Base-by-base conservation (phyloP, 441 rosid genomes). In the Erysimum cheiri region DNA sequence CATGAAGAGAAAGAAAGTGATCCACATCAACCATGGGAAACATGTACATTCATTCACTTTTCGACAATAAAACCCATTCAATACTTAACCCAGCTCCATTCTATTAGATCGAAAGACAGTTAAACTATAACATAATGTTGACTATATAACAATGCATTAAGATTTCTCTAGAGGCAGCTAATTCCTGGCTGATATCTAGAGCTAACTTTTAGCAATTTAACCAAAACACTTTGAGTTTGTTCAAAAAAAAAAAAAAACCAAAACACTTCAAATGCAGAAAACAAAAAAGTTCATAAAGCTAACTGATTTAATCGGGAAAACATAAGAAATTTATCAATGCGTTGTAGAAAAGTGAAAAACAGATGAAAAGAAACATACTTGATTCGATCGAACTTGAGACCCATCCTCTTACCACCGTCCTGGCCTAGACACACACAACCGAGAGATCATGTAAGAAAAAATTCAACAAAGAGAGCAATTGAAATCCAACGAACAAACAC, bases 371-470 rank as follows among this genome's bases (percentile, higher is more conserved):
- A 32, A 26, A 65, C 87, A 84, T 85, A 90, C 94, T 88, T 85
- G 8, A 88, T 85, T 71, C 90, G 83, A 24, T 88, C 90, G 33
- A 91, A 91, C 69, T 87, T 88, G 29, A 87, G 88, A 69, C 97
- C 95, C 92, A 88, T 85, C 47, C 97, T 74, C 80, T 91, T 91
- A 59, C 93, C 93, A 19, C 93, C 88, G 61, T 87, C 95, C 78
- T 87, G 95, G 55, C 91, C 90, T 91, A 72, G 47, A 76, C 62
- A 55, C 26, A 58, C 3, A 22, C 8, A 29, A 66, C 43, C 43
- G 32, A 75, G 19, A 70, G 60, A 65, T 67, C 0, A 22, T 19
- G n/a, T 32, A 11, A 61, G 2, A 53, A 2, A 39, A 5, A 6
- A 46, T 29, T 22, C 44, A 59, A 60, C 1, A 39, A 66, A 52